phyloP scores from a whole-genome alignment of 371 early-diverging fungal species.

The Umbelopsis sp. region DNA sequence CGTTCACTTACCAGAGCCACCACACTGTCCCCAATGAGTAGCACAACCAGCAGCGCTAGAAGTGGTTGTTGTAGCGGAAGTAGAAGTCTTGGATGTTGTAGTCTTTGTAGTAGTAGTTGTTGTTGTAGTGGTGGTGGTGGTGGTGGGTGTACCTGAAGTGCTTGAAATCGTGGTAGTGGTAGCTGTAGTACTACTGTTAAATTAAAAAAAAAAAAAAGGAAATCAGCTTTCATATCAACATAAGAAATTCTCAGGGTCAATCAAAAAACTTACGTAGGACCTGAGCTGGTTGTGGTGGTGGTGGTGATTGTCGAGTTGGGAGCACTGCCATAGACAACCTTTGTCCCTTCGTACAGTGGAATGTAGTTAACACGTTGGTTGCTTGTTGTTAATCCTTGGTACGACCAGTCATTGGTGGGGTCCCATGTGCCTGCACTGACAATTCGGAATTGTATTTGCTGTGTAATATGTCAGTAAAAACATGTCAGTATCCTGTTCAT shows the following conservation, averaged over 20 bases:
- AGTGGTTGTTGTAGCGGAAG: neutral
- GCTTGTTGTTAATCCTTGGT: constrained; percentile 6
- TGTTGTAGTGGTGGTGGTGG: neutral
- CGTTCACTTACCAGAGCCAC: neutral
- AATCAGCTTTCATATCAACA: neutral
- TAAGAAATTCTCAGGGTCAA: neutral
- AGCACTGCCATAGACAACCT: neutral
- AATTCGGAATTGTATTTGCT: constrained; percentile 14
- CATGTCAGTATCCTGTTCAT: too few relatives aligned
- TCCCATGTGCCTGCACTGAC: constrained; percentile 10
- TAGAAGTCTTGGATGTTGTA: neutral
- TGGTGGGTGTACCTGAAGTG: neutral
- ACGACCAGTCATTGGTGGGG: constrained; percentile 7
- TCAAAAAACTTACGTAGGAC: neutral
- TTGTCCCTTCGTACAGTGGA: neutral
- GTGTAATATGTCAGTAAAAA: neutral
- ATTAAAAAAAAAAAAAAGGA: too few relatives aligned
- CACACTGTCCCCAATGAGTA: constrained; percentile 14
- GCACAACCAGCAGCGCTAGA: neutral
- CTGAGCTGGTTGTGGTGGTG: neutral
- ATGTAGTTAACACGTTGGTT: constrained; percentile 7
- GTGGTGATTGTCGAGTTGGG: neutral
- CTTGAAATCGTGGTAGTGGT: neutral
- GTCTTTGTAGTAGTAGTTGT: neutral
- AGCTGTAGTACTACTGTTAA: neutral